Conservation (phyloP, 805 yeast species). For the Yamadazyma nakazawae region DNA sequence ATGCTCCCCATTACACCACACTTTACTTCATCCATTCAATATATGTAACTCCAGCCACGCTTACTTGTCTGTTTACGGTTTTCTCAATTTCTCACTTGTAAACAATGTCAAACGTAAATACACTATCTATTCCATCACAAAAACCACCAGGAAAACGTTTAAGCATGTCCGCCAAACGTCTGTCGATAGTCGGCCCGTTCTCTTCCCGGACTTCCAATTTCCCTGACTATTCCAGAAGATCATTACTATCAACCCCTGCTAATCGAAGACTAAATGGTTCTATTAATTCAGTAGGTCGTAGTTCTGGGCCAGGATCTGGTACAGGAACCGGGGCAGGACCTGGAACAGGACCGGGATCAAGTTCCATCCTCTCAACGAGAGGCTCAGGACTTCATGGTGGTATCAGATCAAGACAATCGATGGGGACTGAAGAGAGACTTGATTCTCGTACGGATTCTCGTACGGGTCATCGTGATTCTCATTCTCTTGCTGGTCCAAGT, state of each 20-base stretch:
- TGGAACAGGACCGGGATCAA: neutral
- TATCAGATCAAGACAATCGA: neutral
- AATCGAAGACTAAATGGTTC: neutral
- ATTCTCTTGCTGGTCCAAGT: neutral
- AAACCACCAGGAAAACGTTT: constrained; percentile 9
- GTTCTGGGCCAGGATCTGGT: neutral
- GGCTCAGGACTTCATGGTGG: constrained; percentile 2
- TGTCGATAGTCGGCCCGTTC: constrained; percentile 3
- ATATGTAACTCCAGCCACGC: too few species aligned
- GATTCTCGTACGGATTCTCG: neutral
- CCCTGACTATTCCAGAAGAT: constrained; percentile 6
- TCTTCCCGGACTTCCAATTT: neutral
- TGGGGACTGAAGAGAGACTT: neutral
- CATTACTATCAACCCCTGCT: constrained; percentile 13
- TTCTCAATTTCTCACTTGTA: neutral
- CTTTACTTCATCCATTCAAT: too few species aligned
- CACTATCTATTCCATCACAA: neutral
- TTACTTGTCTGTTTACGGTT: too few species aligned
- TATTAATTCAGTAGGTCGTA: neutral
- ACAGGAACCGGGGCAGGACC: neutral
- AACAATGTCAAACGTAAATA: neutral
- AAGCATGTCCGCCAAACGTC: constrained; percentile 13
- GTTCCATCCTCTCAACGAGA: neutral
- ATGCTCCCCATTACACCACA: too few species aligned
- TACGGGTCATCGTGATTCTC: neutral